A percentile compares a stretch with the other conserved stretches of the same genome.
phyloP scores from a whole-genome alignment of 1,139 yeast genomes.

The Saccharomyces pastorianus region DNA sequence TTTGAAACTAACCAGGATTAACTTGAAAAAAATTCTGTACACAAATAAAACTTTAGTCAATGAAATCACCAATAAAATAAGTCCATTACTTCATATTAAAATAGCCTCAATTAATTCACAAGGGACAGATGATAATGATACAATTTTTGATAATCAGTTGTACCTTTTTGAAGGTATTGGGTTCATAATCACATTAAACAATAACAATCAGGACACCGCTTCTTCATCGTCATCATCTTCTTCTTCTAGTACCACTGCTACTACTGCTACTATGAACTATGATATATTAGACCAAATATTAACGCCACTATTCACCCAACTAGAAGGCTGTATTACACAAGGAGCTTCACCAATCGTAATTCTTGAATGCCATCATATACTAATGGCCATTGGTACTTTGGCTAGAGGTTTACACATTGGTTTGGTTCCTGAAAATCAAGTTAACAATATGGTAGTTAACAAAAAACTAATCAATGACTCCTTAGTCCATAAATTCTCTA shows the following conservation, averaged over 20 bases:
- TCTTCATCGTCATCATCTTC: too few relatives aligned
- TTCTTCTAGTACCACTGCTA: slow-evolving; percentile 4
- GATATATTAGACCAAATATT: slow-evolving; percentile 54
- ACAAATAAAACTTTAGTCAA: not conserved
- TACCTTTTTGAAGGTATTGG: slow-evolving; percentile 80
- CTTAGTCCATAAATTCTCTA: slow-evolving; percentile 46
- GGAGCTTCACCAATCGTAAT: slow-evolving; percentile 41
- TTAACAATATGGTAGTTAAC: slow-evolving; percentile 29
- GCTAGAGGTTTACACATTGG: slow-evolving; percentile 61
- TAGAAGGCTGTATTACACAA: slow-evolving; percentile 55
- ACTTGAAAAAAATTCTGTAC: slow-evolving; percentile 33
- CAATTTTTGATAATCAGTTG: slow-evolving; percentile 68
- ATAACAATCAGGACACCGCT: not conserved
- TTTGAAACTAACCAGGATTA: slow-evolving; percentile 66
- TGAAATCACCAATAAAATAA: slow-evolving; percentile 42
- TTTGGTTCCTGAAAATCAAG: slow-evolving; percentile 32
- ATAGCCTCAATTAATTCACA: slow-evolving; percentile 51
- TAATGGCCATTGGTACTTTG: slow-evolving; percentile 85
- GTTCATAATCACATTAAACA: slow-evolving; percentile 37
- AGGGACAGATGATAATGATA: slow-evolving; percentile 49
- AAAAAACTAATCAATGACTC: slow-evolving; percentile 25
- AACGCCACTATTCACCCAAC: slow-evolving; percentile 67
- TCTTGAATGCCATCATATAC: slow-evolving; percentile 74
- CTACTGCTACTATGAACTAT: slow-evolving; percentile 37
- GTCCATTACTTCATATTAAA: slow-evolving; percentile 48